Conservation (phyloP, 2,329 filamentous ascomycete species). For the Onygenales sp. region DNA sequence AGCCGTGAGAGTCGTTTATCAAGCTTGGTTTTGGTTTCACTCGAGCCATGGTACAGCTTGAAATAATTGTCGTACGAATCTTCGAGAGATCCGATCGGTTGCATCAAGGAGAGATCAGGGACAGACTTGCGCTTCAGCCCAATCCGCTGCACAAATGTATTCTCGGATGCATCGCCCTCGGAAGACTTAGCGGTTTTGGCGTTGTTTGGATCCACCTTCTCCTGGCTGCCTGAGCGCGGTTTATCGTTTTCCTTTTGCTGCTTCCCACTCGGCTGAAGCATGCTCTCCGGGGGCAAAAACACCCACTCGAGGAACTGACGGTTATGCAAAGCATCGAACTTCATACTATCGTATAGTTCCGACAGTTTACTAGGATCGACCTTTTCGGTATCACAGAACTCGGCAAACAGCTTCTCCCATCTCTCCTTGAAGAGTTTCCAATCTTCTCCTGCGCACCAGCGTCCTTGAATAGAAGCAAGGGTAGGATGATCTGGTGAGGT, state of each 20-base stretch:
- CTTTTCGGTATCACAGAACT: conserved; percentile 95
- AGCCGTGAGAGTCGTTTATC: conserved; percentile 81
- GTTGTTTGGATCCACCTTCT: conserved; percentile 15
- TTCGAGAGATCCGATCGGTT: conserved; percentile 38
- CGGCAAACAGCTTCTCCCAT: conserved; percentile 96
- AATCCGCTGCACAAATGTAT: conserved; percentile 28
- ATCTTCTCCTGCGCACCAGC: conserved; percentile 96
- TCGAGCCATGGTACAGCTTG: conserved; percentile 73
- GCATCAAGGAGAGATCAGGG: conserved; percentile 33
- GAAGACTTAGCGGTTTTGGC: conserved; percentile 14
- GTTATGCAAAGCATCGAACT: conserved; percentile 96
- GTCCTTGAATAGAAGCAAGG: conserved; percentile 65
- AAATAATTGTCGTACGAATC: conserved; percentile 66
- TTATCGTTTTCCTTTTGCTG: conserved; percentile 12
- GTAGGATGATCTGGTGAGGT: conserved; percentile 38
- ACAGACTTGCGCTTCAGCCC: conserved; percentile 46
- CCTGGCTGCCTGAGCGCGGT: conserved; percentile 1
- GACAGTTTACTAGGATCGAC: conserved; percentile 98
- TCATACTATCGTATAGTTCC: conserved; percentile 98
- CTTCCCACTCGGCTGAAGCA: conserved; percentile 53
- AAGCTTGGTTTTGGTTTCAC: conserved; percentile 64
- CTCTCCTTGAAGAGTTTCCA: conserved; percentile 88
- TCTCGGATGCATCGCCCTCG: conserved; percentile 23
- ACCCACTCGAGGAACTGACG: conserved; percentile 95
- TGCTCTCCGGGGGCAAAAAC: conserved; percentile 74